Evolutionary conservation across 2,329 filamentous ascomycete genomes (phyloP), one percentile per base, ranked within the genome.

Genomic region (Teratosphaeria nubilosa): DNA sequence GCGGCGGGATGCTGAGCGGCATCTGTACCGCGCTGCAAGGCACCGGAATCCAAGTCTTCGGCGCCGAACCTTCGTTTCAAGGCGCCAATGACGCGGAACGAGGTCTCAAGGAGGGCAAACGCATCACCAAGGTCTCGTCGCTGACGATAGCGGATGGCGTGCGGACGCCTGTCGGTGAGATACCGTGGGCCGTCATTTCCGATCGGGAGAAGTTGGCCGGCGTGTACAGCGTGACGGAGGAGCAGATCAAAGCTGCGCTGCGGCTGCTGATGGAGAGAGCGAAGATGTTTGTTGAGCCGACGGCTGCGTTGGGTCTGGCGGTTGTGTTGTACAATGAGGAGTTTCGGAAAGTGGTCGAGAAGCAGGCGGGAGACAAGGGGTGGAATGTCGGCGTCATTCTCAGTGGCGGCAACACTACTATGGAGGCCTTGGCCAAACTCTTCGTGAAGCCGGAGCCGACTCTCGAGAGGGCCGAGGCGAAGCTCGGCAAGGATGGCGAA

Each of bases 261-360:
- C 76, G 81, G 61, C 73, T 97, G 61, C 86, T 95, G 34, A 76
- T 91, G 62, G 92, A 97, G 81, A 77, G 91, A 59, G 84, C 94
- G 80, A 96, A 97, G 82, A 76, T 95, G 53, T 84, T 96, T 24
- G 85, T 96, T 13, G 92, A 97, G 78, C 92, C 92, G 24, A 91
- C 87, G 73, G 84, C 88, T 0, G 90, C 86, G 2, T 91, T 96
- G n/a, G 83, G 85, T 1, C 72, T 97, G 60, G 94, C 92, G 0
- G 88, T 89, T 7, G 86, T 85, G 56, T 75, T 97, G 64, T 96
- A 84, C 64, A 87, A 96, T 70, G 89, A 95, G 73, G 89, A 91
- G 3, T 96, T 96, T 62, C 77, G 90, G 59, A 71, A 68, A 13
- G 73, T 86, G 73, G 87, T 91, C 10, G 84, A 90, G 75, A 72